Percentiles rank a stretch among this genome's conserved stretches.
Conservation (phyloP, 257 asterid genomes). For the Pogostemon cablin region DNA sequence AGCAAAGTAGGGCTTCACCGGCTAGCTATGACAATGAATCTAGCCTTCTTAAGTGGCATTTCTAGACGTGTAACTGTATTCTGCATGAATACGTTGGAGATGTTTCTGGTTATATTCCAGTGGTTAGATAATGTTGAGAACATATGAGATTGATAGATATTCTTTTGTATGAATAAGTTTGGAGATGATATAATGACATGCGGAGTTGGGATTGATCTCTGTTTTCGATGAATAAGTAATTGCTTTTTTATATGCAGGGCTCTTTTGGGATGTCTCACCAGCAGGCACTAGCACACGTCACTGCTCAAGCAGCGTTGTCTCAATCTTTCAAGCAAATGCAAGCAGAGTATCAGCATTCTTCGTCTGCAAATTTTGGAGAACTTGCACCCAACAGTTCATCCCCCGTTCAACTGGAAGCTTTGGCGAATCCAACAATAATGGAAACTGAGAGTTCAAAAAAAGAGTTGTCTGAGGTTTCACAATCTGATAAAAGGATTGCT, state of each 20-base stretch:
- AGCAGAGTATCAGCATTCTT: slow-evolving; percentile 52
- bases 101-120: background rate
- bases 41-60: background rate
- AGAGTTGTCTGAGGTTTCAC: slow-evolving; percentile 47
- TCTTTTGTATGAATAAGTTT: background rate
- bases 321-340: slow-evolving; percentile 70
- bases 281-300: slow-evolving; percentile 93
- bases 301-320: slow-evolving; percentile 90
- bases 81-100: background rate
- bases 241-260: slow-evolving; percentile 54
- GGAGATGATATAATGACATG: slow-evolving; percentile 28
- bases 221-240: background rate
- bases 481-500: slow-evolving; percentile 43
- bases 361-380: slow-evolving; percentile 40
- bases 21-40: background rate
- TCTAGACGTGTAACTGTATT: background rate
- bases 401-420: slow-evolving; percentile 33
- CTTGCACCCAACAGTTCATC: slow-evolving; percentile 37
- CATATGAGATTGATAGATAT: background rate
- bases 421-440: slow-evolving; percentile 28
- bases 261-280: slow-evolving; percentile 98
- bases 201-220: too few relatives aligned
- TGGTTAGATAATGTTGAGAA: slow-evolving; percentile 9
- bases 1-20: too few relatives aligned
- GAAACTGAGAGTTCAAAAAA: slow-evolving; percentile 40